Conservation (phyloP, 2,329 filamentous ascomycete genomes). For the Botrytis elliptica region DNA sequence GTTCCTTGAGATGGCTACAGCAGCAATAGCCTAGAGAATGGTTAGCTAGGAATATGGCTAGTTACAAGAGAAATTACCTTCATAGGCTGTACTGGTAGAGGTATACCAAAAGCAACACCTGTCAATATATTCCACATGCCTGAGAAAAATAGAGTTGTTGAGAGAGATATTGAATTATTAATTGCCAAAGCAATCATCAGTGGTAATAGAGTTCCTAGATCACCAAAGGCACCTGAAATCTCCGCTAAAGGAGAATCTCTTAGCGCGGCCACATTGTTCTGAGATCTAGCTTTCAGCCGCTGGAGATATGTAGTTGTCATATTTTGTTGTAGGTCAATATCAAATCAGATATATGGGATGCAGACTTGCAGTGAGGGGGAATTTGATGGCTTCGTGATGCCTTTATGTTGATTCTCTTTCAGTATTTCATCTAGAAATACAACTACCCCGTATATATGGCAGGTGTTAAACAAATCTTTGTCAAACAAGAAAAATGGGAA, state of each 20-base stretch:
- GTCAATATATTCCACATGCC: slow-evolving; percentile 85
- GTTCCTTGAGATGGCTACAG: slow-evolving; percentile 73
- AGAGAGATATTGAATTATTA: slow-evolving; percentile 75
- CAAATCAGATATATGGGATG: not conserved
- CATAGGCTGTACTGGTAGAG: slow-evolving; percentile 88
- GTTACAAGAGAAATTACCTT: slow-evolving; percentile 46
- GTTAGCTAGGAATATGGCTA: slow-evolving; percentile 23
- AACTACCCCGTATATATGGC: not conserved
- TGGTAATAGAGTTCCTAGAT: slow-evolving; percentile 85
- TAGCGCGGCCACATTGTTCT: slow-evolving; percentile 57
- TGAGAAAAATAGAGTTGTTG: slow-evolving; percentile 83
- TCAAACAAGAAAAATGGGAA: not conserved
- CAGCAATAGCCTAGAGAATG: slow-evolving; percentile 75
- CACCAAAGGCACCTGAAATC: slow-evolving; percentile 84
- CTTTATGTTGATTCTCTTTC: not conserved
- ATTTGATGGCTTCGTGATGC: not conserved
- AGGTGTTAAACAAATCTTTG: not conserved
- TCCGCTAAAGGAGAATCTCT: slow-evolving; percentile 62
- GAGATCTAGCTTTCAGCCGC: slow-evolving; percentile 23
- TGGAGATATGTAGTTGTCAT: slow-evolving; percentile 10
- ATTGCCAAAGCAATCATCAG: slow-evolving; percentile 83
- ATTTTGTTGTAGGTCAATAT: not conserved
- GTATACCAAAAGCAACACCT: slow-evolving; percentile 80
- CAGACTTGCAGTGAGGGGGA: not conserved
- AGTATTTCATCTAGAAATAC: not conserved